Evolutionary conservation across 139 green algal genomes (phyloP), one percentile per base, ranked within the genome.

Genomic region (Picocystis salinarum): DNA sequence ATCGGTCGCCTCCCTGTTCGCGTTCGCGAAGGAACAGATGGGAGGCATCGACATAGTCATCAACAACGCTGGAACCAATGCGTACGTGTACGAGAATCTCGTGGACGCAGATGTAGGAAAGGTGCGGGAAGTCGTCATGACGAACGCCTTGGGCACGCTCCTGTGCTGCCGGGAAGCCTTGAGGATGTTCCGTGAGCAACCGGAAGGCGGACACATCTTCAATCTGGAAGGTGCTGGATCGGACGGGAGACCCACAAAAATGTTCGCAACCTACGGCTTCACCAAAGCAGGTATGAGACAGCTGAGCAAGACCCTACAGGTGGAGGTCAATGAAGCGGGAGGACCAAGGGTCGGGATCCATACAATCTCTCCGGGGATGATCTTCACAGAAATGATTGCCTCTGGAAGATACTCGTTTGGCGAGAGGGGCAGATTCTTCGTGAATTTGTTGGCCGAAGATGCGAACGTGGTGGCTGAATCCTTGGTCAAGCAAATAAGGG

Each of bases 311-410:
- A 71, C 52, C 4, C 42, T 90, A 42, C 52, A 62, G 33, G 26
- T 28, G 6, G 75, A 85, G 66, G 60, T 82, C 12, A 64, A 61
- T 36, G 42, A 47, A 26, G 33, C 11, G 10, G 39, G 31, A 17
- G 4, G 13, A 18, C 2, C n/a, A 6, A 33, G 30, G 0, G 65
- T 83, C 15, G 42, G 52, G 4, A 39, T 84, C 4, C 74, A 90
- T 54, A 74, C 64, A 4, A 40, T 82, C 4, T 75, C 59, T 1
- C 74, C 79, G 2, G 82, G 82, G 47, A 95, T 95, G 85, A 81
- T 94, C 6, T 88, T 74, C 10, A 96, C 85, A 1, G 57, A 81
- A 12, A 61, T 94, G 42, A 66, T 94, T 4, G 89, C 92, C 79
- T 69, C 74, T 17, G 81, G 82, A 19, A 11, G 31, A 50, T 18